These are phyloP conservation scores for Priceomyces melissophilus DNA, from an alignment of 805 yeast species.

Conservation along the genomic window DNA sequence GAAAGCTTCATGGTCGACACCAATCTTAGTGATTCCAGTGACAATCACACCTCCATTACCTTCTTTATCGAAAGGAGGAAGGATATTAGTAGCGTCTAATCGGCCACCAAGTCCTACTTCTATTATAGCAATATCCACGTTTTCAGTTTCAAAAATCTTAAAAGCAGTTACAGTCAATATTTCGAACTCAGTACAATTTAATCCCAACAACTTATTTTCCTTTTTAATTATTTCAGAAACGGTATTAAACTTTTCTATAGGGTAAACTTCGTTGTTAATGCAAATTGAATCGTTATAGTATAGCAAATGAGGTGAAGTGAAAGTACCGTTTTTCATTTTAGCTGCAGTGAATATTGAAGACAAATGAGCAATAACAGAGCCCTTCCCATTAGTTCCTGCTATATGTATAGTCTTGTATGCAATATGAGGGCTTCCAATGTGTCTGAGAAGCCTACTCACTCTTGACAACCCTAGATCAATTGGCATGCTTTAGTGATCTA, in stretches of 20 bases:
- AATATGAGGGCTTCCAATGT: conserved; percentile 68
- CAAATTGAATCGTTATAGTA: conserved; percentile 72
- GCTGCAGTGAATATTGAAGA: conserved; percentile 56
- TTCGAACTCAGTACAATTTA: conserved; percentile 88
- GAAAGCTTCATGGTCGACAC: conserved; percentile 77
- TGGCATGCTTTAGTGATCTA: conserved; percentile 19
- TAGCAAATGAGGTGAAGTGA: conserved; percentile 85
- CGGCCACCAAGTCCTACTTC: conserved; percentile 96
- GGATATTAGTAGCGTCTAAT: conserved; percentile 82
- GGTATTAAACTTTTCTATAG: conserved; percentile 39
- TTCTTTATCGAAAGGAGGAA: conserved; percentile 24
- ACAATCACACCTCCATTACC: conserved; percentile 42
- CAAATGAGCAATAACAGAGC: conserved; percentile 83
- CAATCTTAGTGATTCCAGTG: conserved; percentile 80
- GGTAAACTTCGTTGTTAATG: conserved; percentile 58
- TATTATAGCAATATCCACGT: conserved; percentile 73
- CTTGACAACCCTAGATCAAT: conserved; percentile 39
- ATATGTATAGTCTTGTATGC: conserved; percentile 72
- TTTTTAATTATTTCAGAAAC: conserved; percentile 41
- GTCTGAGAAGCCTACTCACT: conserved; percentile 26
- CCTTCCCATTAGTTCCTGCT: conserved; percentile 97
- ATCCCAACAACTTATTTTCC: conserved; percentile 33
- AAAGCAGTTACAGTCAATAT: conserved; percentile 81
- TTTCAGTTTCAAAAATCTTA: conserved; percentile 57
- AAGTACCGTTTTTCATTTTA: conserved; percentile 61